phyloP scores from a whole-genome alignment of 805 yeast species.

The Metschnikowia baotianmanensis region DNA sequence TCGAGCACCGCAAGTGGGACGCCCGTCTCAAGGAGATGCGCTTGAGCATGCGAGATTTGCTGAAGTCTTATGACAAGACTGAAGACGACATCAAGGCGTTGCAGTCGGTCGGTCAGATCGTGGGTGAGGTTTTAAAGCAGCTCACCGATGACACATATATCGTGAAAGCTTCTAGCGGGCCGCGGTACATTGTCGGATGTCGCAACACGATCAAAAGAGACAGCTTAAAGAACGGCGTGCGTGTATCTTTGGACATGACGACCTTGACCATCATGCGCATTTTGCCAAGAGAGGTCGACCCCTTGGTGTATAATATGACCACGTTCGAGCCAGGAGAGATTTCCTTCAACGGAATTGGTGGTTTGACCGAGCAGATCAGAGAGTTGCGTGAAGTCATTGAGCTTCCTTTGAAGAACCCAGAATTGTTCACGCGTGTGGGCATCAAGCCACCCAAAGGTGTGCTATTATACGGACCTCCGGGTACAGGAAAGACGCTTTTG shows the following conservation, averaged over 20 bases:
- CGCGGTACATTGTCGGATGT: constrained; percentile 96
- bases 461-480: constrained; percentile 95
- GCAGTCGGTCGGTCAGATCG: constrained; percentile 95
- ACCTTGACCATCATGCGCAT: constrained; percentile 97
- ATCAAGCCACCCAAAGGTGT: constrained; percentile 99
- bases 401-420: constrained; percentile 95
- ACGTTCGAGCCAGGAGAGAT: constrained; percentile 97
- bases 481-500: constrained; percentile 93
- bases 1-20: constrained; percentile 95
- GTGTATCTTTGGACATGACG: constrained; percentile 97
- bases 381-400: constrained; percentile 97
- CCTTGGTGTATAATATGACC: constrained; percentile 96
- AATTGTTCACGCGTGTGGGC: constrained; percentile 91
- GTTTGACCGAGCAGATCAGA: constrained; percentile 90
- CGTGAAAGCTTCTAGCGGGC: constrained; percentile 96
- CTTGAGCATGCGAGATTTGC: constrained; percentile 77
- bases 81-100: constrained; percentile 96
- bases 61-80: constrained; percentile 82
- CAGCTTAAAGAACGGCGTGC: constrained; percentile 83
- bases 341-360: constrained; percentile 94
- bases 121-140: constrained; percentile 95
- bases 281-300: constrained; percentile 96
- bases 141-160: constrained; percentile 91
- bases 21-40: constrained; percentile 83
- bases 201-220: constrained; percentile 87